Conservation (phyloP, 2,329 filamentous ascomycete genomes). For the Penicillium sp. region DNA sequence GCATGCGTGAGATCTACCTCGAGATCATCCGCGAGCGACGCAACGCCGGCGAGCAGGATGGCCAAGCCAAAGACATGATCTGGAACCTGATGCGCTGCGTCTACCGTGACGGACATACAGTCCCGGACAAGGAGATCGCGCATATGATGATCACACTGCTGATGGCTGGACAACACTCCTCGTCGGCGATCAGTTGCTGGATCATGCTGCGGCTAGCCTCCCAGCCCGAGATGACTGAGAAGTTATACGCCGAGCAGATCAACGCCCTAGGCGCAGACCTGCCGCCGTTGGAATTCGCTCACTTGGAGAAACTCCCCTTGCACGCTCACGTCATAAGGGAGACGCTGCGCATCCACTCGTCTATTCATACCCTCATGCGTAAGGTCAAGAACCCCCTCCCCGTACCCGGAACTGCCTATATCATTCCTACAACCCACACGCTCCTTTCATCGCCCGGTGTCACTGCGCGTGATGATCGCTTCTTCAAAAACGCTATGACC, state of each 20-base stretch:
- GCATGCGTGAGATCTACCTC: slow-evolving; percentile 69
- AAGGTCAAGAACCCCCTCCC: slow-evolving; percentile 67
- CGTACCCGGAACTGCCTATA: slow-evolving; percentile 57
- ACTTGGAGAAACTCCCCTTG: slow-evolving; percentile 60
- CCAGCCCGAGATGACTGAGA: slow-evolving; percentile 66
- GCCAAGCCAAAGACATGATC: slow-evolving; percentile 66
- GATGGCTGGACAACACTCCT: slow-evolving; percentile 82
- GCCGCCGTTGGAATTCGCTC: slow-evolving; percentile 57
- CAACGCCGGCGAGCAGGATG: slow-evolving; percentile 35
- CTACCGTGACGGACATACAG: slow-evolving; percentile 69
- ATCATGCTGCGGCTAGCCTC: slow-evolving; percentile 72
- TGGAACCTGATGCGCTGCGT: slow-evolving; percentile 72
- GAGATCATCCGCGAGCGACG: slow-evolving; percentile 56
- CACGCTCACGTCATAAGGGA: slow-evolving; percentile 67
- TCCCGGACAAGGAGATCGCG: slow-evolving; percentile 74
- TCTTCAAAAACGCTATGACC: slow-evolving; percentile 58
- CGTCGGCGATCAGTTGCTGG: slow-evolving; percentile 74
- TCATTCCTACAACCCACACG: slow-evolving; percentile 73
- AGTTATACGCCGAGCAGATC: slow-evolving; percentile 67
- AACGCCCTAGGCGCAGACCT: slow-evolving; percentile 53
- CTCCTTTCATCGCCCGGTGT: slow-evolving; percentile 82
- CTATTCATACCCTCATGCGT: slow-evolving; percentile 72
- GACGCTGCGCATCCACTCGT: slow-evolving; percentile 67
- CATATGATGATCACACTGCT: slow-evolving; percentile 85
- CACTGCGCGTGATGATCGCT: slow-evolving; percentile 52